Percentiles rank a stretch among this genome's conserved stretches.
phyloP scores from a whole-genome alignment of 2,329 filamentous ascomycete species.

The Clonostachys solani region DNA sequence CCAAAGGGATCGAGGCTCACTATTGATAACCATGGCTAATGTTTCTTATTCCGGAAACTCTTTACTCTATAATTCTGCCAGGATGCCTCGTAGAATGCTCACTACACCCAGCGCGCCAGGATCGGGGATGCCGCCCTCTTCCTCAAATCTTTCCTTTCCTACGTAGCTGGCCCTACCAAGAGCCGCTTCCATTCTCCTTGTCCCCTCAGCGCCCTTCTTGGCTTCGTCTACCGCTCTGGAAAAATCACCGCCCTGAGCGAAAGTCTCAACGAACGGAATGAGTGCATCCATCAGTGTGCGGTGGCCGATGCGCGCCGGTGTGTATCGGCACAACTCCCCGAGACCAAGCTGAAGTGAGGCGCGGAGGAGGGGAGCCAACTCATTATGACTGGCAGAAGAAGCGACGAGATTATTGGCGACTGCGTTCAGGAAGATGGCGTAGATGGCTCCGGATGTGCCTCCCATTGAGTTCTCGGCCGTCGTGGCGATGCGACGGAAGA shows the following conservation, averaged over 20 bases:
- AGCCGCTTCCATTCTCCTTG: slow-evolving; percentile 88
- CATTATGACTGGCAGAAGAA: slow-evolving; percentile 21
- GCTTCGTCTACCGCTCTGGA: slow-evolving; percentile 73
- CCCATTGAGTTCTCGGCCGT: slow-evolving; percentile 58
- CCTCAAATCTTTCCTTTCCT: slow-evolving; percentile 36
- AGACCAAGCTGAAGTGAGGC: slow-evolving; percentile 69
- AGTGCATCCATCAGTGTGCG: slow-evolving; percentile 88
- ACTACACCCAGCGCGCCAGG: slow-evolving; percentile 64
- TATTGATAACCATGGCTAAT: too few relatives aligned
- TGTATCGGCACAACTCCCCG: slow-evolving; percentile 73
- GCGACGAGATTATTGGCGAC: slow-evolving; percentile 60
- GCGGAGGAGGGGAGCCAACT: slow-evolving; percentile 32
- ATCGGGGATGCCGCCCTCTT: slow-evolving; percentile 38
- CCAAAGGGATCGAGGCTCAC: slow-evolving; percentile 2
- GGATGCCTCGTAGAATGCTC: background rate
- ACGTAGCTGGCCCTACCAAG: slow-evolving; percentile 56
- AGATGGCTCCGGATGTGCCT: slow-evolving; percentile 56
- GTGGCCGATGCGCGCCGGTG: slow-evolving; percentile 84
- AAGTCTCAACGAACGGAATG: slow-evolving; percentile 75
- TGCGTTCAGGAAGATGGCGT: slow-evolving; percentile 85
- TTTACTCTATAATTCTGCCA: too few relatives aligned
- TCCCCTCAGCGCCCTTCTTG: slow-evolving; percentile 71
- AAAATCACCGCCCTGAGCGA: slow-evolving; percentile 62
- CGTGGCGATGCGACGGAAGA: slow-evolving; percentile 42
- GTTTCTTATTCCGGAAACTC: too few relatives aligned